Conservation (phyloP, 441 rosid genomes). For the California macrophylla region DNA sequence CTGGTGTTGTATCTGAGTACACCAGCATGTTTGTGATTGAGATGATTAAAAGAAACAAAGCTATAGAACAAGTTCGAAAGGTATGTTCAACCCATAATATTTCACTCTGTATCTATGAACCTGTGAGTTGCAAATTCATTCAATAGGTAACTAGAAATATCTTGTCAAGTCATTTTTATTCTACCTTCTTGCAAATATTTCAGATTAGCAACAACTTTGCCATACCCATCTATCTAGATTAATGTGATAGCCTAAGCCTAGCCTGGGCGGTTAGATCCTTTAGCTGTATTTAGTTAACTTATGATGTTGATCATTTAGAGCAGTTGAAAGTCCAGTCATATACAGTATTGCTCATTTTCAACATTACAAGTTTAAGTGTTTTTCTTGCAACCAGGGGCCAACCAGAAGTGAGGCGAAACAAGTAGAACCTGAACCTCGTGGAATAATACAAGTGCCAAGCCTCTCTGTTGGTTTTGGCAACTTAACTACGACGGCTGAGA, state of each 20-base stretch:
- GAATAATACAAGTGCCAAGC: constrained; percentile 35
- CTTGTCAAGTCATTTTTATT: background rate
- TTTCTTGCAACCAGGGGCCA: constrained; percentile 23
- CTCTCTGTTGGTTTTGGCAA: constrained; percentile 69
- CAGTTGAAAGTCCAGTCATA: background rate
- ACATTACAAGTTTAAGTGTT: background rate
- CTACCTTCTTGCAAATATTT: background rate
- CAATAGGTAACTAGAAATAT: background rate
- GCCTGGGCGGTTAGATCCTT: constrained; percentile 3
- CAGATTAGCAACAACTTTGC: background rate
- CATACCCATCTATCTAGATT: background rate
- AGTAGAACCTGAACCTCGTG: constrained; percentile 23
- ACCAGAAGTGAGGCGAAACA: constrained; percentile 28
- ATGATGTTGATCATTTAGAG: background rate
- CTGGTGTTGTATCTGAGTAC: constrained; percentile 57
- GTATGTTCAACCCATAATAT: constrained; percentile 19
- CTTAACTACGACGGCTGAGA: constrained; percentile 50
- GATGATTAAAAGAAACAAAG: constrained; percentile 29
- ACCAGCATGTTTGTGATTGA: constrained; percentile 61
- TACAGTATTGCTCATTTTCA: background rate
- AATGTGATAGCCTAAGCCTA: background rate
- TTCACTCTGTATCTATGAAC: background rate
- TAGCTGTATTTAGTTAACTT: background rate
- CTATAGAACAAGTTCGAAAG: constrained; percentile 25
- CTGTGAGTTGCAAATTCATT: background rate